Conservation (phyloP, 768 basidiomycete genomes). For the Tricholoma matsutake region DNA sequence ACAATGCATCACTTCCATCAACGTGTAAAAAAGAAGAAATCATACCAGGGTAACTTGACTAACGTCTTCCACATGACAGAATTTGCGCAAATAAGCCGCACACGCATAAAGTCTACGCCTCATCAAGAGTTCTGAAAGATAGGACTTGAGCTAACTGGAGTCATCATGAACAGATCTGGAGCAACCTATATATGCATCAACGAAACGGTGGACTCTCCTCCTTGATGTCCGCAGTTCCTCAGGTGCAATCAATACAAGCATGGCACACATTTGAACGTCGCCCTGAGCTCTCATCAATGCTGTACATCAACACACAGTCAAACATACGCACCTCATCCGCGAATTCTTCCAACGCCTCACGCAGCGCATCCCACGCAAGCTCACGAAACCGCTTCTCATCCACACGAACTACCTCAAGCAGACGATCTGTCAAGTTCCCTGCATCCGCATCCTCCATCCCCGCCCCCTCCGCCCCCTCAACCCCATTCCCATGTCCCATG, state of each 20-base stretch:
- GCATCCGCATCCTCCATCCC: conserved; percentile 14
- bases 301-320: not conserved
- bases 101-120: conserved; percentile 60
- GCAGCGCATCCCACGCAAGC: conserved; percentile 55
- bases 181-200: conserved; percentile 78
- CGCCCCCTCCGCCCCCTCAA: conserved; percentile 1
- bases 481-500: not conserved
- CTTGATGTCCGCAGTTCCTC: conserved; percentile 51
- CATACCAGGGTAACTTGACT: conserved; percentile 52
- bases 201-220: conserved; percentile 45
- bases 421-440: conserved; percentile 32
- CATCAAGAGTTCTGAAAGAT: conserved; percentile 53
- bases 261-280: conserved; percentile 77
- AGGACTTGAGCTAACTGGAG: not conserved
- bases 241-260: conserved; percentile 60
- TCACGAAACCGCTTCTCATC: conserved; percentile 52
- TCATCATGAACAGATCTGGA: not conserved
- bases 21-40: not conserved
- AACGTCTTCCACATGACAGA: conserved; percentile 49
- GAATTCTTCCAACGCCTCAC: conserved; percentile 56
- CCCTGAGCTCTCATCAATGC: conserved; percentile 43
- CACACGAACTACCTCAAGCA: conserved; percentile 39
- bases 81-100: conserved; percentile 76
- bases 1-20: not conserved
- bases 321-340: conserved; percentile 50